Base-by-base conservation (phyloP, 2,329 filamentous ascomycete species). In the Paramyrothecium sp. region DNA sequence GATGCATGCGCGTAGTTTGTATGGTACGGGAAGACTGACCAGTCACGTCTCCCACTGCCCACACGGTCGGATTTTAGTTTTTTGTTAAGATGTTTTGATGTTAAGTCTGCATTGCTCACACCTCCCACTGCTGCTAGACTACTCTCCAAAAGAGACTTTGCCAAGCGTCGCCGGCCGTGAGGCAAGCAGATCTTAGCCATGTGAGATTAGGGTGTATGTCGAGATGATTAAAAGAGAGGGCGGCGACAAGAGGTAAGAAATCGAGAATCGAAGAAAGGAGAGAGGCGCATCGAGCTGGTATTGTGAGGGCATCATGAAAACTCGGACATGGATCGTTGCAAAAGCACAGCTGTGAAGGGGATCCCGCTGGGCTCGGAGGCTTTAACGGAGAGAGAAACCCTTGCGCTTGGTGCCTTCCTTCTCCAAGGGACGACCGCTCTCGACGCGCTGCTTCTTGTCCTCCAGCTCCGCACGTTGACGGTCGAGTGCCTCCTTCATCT, bases 401-500 rank as follows among this genome's bases (percentile, higher is more conserved):
- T 98, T 98, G 81, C 92, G 91, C 89, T 97, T 97, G 51, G 51
- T 34, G 80, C 89, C 89, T 83, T 98, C 94, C 82, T 98, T 93
- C 81, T 98, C 95, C 80, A 98, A 80, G 63, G 95, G 95, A 75
- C 95, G 86, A 71, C 95, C 95, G 74, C 90, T 97, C 79, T 99
- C 95, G 80, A 99, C 83, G 70, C 95, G 89, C 65, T 86, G 78
- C 84, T 99, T 99, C 91, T 98, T 99, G 81, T 99, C 95, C 76
- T 99, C 95, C 72, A 99, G 86, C 77, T 99, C 95, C 75, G 86
- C 78, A 75, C 93, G 89, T 83, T 98, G 94, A 73, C 93, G 89
- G 72, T 99, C 95, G 69, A 99, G 87, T 78, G 98, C 94, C 74
- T 99, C 95, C 85, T 98, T 99, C 95, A 99, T 99, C 83, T 99